phyloP scores from a whole-genome alignment of 179 eudicot species.

The Nepenthes alata region DNA sequence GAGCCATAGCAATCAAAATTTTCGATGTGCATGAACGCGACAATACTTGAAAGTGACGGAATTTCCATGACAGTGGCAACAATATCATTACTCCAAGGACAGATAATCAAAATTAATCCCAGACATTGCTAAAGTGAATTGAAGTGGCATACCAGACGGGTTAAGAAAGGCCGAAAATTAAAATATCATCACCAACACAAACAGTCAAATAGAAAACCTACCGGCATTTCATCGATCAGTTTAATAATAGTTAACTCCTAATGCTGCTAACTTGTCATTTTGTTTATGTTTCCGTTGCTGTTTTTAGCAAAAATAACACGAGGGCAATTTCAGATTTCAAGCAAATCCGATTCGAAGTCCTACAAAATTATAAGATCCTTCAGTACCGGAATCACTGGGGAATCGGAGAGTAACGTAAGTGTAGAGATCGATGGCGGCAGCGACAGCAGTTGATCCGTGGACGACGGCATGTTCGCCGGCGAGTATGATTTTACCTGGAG shows the following conservation, averaged over 20 bases:
- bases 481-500: slow-evolving; percentile 88
- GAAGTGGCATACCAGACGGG: background rate
- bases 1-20: too few relatives aligned
- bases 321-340: background rate
- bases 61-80: too few relatives aligned
- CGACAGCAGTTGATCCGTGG: slow-evolving; percentile 84
- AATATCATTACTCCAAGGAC: too few relatives aligned
- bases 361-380: background rate
- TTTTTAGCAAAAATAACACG: too few relatives aligned
- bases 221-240: too few relatives aligned
- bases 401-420: slow-evolving; percentile 51
- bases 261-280: background rate
- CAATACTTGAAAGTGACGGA: too few relatives aligned
- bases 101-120: background rate
- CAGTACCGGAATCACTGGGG: slow-evolving; percentile 32
- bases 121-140: background rate
- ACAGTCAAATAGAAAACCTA: background rate
- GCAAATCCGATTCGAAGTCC: background rate
- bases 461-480: slow-evolving; percentile 98
- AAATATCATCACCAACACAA: background rate
- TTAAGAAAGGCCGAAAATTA: background rate
- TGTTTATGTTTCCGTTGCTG: too few relatives aligned
- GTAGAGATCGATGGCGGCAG: slow-evolving; percentile 72
- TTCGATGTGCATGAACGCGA: too few relatives aligned
- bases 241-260: too few relatives aligned